Evolutionary conservation across 495 filamentous ascomycete genomes (phyloP).

Genomic region (Trichoderma reesei): DNA sequence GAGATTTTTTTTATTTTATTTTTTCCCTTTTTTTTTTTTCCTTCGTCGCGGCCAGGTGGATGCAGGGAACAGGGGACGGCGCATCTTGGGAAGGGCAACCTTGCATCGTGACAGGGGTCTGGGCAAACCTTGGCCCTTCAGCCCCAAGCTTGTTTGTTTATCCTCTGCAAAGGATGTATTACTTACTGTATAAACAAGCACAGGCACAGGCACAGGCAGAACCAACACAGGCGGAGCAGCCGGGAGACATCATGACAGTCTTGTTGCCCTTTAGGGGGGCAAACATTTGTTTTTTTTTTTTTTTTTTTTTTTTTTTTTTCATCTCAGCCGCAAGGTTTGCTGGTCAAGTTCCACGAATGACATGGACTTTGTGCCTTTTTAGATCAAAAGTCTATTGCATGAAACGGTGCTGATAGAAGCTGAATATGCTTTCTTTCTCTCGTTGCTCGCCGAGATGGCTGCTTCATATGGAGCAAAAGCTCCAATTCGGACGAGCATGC

Average conservation of each 20-base stretch:
- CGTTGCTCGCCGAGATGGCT: background rate
- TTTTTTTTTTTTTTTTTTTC: background rate
- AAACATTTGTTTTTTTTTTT: background rate
- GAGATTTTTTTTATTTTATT: no score
- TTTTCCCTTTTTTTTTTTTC: background rate
- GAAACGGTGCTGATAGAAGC: background rate
- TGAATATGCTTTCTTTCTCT: slow-evolving; percentile 1
- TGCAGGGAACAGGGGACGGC: slow-evolving; percentile 5
- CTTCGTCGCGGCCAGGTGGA: background rate
- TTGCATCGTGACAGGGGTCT: slow-evolving; percentile 7
- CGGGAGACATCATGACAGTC: background rate
- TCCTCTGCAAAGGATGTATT: no score
- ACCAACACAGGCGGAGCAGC: background rate
- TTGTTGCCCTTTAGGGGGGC: background rate
- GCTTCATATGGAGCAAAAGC: background rate
- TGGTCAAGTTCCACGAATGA: background rate
- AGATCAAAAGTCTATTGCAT: background rate
- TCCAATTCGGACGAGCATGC: background rate
- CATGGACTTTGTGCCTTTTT: background rate
- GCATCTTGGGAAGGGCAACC: slow-evolving; percentile 8
- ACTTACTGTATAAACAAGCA: background rate
- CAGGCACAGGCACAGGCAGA: background rate
- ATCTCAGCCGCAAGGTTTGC: background rate
- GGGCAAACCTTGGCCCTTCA: slow-evolving; percentile 2
- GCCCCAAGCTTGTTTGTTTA: background rate